Conservation (phyloP, 164 flowering plant genomes). For the Magnolia officinalis region DNA sequence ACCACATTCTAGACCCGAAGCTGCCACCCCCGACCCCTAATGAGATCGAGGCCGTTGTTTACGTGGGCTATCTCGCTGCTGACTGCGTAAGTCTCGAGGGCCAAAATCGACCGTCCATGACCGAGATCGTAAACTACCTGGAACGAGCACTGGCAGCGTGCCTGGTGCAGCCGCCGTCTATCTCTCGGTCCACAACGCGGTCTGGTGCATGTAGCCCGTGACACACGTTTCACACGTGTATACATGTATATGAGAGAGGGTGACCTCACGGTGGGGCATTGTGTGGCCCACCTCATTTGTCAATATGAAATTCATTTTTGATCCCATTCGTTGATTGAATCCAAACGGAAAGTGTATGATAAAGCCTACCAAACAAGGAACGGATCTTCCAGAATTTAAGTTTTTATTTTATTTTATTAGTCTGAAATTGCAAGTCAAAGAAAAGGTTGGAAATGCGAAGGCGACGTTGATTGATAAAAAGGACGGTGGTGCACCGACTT, state of each 20-base stretch:
- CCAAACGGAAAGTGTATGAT: neutral
- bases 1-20: constrained; percentile 50
- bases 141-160: constrained; percentile 63
- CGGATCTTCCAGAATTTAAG: neutral
- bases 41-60: constrained; percentile 76
- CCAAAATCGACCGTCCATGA: constrained; percentile 61
- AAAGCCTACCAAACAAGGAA: neutral
- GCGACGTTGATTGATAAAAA: neutral
- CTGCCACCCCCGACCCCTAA: constrained; percentile 73
- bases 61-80: constrained; percentile 63
- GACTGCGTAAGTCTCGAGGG: constrained; percentile 69
- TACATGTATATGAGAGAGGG: neutral
- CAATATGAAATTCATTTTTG: constrained; percentile 1
- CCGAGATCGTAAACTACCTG: constrained; percentile 49
- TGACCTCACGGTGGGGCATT: neutral
- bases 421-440: neutral
- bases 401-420: too few relatives aligned
- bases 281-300: neutral
- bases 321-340: neutral
- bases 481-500: neutral
- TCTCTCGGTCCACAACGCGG: constrained; percentile 12
- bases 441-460: neutral
- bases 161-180: constrained; percentile 22
- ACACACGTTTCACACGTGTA: neutral
- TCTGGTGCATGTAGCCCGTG: neutral